Percentiles rank a stretch among this genome's conserved stretches.
These are phyloP conservation scores for Pseudogymnoascus sp. DNA, from an alignment of 2,329 filamentous ascomycete species.

Conservation along the genomic window DNA sequence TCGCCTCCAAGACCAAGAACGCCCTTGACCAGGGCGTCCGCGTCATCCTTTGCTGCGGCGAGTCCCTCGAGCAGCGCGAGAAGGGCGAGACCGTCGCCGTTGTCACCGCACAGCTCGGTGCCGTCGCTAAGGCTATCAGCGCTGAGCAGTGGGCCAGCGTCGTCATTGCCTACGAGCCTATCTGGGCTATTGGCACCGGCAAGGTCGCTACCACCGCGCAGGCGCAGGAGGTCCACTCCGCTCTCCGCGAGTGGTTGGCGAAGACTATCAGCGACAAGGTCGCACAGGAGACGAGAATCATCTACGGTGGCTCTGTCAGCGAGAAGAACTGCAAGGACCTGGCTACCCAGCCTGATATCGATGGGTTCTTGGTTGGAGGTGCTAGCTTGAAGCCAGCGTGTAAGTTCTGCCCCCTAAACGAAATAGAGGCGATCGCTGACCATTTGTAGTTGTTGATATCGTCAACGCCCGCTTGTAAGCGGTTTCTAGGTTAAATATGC, in stretches of 20 bases:
- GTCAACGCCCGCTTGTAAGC: constrained; percentile 50
- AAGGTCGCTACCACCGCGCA: constrained; percentile 85
- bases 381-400: constrained; percentile 95
- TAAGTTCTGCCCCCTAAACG: constrained; percentile 40
- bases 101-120: constrained; percentile 76
- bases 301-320: constrained; percentile 93
- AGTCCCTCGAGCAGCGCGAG: constrained; percentile 90
- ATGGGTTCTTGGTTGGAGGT: constrained; percentile 95
- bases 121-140: constrained; percentile 59
- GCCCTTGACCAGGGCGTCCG: constrained; percentile 78
- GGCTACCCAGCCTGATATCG: constrained; percentile 86
- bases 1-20: constrained; percentile 90
- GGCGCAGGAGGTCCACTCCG: constrained; percentile 88
- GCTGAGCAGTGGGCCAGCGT: constrained; percentile 88
- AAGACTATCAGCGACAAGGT: constrained; percentile 67
- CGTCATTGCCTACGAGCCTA: constrained; percentile 96
- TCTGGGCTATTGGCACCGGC: constrained; percentile 93
- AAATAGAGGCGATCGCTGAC: constrained; percentile 13
- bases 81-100: constrained; percentile 76
- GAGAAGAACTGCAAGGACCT: constrained; percentile 98
- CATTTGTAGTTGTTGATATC: constrained; percentile 52
- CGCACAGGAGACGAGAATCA: constrained; percentile 80
- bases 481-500: not conserved
- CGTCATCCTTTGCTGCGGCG: constrained; percentile 96
- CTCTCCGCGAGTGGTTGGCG: constrained; percentile 83